Evolutionary conservation across 106 monocot genomes (phyloP).

Genomic region (Apostasia shenzhenica): DNA sequence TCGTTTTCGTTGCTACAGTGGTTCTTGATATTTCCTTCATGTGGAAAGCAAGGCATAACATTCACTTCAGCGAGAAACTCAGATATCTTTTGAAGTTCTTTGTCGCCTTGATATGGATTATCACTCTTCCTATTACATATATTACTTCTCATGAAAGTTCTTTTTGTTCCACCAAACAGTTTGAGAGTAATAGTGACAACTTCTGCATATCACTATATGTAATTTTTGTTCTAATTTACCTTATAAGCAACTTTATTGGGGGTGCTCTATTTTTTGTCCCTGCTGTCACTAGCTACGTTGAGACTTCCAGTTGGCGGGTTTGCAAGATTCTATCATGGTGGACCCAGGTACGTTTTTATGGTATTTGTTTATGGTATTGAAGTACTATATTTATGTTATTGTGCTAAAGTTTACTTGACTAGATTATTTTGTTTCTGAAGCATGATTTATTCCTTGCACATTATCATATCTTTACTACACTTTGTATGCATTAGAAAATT

Average conservation of each 20-base stretch:
- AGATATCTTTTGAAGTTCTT: constrained; percentile 47
- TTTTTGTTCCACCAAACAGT: constrained; percentile 27
- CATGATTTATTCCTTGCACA: too few relatives aligned
- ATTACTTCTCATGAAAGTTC: constrained; percentile 30
- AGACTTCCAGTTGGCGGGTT: constrained; percentile 49
- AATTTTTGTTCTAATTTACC: constrained; percentile 44
- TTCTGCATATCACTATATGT: constrained; percentile 57
- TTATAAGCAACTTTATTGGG: constrained; percentile 40
- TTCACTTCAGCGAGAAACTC: constrained; percentile 37
- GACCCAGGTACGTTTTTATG: constrained; percentile 36
- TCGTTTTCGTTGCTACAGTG: constrained; percentile 22
- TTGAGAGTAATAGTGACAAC: constrained; percentile 16
- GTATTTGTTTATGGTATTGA: background rate
- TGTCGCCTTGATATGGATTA: constrained; percentile 39
- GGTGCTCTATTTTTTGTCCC: constrained; percentile 59
- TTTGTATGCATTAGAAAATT: too few relatives aligned
- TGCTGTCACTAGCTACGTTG: constrained; percentile 41
- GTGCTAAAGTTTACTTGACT: background rate
- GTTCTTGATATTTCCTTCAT: constrained; percentile 47
- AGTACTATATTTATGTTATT: background rate
- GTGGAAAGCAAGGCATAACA: constrained; percentile 60
- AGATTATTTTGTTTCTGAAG: background rate
- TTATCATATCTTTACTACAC: too few relatives aligned
- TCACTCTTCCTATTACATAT: constrained; percentile 52
- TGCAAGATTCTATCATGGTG: constrained; percentile 62